Percentiles rank a stretch among this genome's conserved stretches.
Evolutionary conservation across 108 stramenopile genomes (phyloP).

Genomic region (Nannochloropsis gaditana): DNA sequence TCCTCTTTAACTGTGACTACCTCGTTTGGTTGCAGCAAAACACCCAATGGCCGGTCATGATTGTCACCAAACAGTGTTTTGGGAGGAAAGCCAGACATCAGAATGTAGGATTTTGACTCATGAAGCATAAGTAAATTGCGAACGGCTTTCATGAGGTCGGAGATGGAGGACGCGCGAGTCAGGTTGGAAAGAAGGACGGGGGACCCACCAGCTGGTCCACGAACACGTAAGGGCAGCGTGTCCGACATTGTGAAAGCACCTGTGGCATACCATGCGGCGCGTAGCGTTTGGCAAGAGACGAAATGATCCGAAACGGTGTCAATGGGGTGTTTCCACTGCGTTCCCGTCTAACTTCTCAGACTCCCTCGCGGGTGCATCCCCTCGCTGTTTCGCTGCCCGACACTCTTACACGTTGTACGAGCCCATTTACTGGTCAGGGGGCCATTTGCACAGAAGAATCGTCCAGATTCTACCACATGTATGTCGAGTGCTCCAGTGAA

Average conservation of each 20-base stretch:
- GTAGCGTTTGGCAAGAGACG: too few relatives aligned
- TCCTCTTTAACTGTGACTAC: background rate
- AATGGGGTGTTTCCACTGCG: too few relatives aligned
- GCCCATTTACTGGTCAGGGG: too few relatives aligned
- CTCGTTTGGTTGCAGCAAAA: background rate
- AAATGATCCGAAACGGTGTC: too few relatives aligned
- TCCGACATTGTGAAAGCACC: background rate
- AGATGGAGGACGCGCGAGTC: background rate
- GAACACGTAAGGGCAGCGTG: background rate
- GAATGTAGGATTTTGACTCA: background rate
- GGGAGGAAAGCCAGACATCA: slow-evolving; percentile 1
- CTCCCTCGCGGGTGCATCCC: too few relatives aligned
- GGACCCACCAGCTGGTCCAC: background rate
- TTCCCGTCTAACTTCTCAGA: too few relatives aligned
- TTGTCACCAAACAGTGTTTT: background rate
- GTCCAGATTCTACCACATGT: too few relatives aligned
- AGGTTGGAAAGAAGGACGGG: background rate
- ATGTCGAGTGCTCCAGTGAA: too few relatives aligned
- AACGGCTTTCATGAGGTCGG: background rate
- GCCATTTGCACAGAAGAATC: too few relatives aligned
- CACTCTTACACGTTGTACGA: too few relatives aligned
- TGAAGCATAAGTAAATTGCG: background rate
- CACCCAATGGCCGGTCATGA: background rate
- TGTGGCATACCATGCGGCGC: too few relatives aligned
- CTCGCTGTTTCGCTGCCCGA: too few relatives aligned